phyloP scores from a whole-genome alignment of 179 eudicot genomes.

The Patellifolia procumbens region DNA sequence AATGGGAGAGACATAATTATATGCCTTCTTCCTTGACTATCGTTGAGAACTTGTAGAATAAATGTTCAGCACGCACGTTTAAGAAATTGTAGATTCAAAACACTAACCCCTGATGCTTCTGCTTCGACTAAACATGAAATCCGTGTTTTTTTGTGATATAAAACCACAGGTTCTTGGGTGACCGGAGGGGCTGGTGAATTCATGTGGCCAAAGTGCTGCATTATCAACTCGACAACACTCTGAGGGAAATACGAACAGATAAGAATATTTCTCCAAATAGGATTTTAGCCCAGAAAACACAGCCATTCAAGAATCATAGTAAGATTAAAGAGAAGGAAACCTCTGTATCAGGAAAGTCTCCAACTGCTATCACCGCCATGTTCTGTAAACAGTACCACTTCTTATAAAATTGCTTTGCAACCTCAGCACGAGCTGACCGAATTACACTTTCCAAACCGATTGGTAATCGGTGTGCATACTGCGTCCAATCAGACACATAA shows the following conservation, averaged over 20 bases:
- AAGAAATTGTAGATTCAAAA: slow-evolving; percentile 4
- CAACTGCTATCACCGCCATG: slow-evolving; percentile 89
- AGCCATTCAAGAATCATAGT: background rate
- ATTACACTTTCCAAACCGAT: slow-evolving; percentile 83
- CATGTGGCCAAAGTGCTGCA: slow-evolving; percentile 61
- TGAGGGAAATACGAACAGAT: slow-evolving; percentile 29
- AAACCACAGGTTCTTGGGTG: slow-evolving; percentile 44
- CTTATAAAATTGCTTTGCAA: slow-evolving; percentile 55
- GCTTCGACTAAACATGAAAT: slow-evolving; percentile 68
- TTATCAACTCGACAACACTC: slow-evolving; percentile 71
- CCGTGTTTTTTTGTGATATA: slow-evolving; percentile 54
- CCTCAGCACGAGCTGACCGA: slow-evolving; percentile 56
- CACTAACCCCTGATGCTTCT: slow-evolving; percentile 88
- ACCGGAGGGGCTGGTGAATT: slow-evolving; percentile 46
- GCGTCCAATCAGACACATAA: slow-evolving; percentile 27
- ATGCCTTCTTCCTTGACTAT: background rate
- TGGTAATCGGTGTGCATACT: slow-evolving; percentile 87
- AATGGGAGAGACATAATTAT: background rate
- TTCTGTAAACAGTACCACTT: slow-evolving; percentile 78
- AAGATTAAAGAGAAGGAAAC: slow-evolving; percentile 31
- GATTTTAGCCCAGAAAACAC: background rate
- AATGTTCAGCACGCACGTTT: slow-evolving; percentile 4
- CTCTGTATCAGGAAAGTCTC: slow-evolving; percentile 85
- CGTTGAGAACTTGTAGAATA: background rate
- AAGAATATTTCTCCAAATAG: background rate